Base-by-base conservation (phyloP, 2,329 filamentous ascomycete genomes). In the Exophiala bonariae region DNA sequence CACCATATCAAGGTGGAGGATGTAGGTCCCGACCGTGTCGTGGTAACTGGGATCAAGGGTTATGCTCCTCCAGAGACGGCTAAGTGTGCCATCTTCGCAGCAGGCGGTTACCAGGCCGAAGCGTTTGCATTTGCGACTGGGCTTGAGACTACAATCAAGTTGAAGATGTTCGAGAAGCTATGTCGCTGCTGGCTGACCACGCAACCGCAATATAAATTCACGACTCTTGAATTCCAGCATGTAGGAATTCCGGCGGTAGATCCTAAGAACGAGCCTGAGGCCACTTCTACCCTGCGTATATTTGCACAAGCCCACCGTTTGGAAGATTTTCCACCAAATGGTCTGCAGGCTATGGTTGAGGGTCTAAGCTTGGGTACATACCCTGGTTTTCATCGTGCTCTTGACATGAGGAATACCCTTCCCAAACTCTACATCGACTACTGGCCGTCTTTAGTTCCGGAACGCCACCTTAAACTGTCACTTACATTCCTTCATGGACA, bases 21-120 rank as follows among this genome's bases (percentile, higher is more conserved):
- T 0, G 32, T 13, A 4, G 64, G 61, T 0, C 51, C 56, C 34
- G 57, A 68, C 41, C 51, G 64, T 58, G 68, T 75, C 2, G 62
- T 63, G 1, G 50, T 77, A 43, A 47, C 49, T 16, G 71, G 72
- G 7, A 63, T 75, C 11, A 66, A 63, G 35, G 70, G 67, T 6
- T 47, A 56, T 1, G 66, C 71, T 0, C 75, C 75, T 1, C 76
- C 75, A 0, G 64, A 72, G 1, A 77, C 75, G 0, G 78, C 75
- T 1, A 78, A 78, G 52, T 64, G 73, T 3, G 73, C 73, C 16
- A 63, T 77, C 11, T 74, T 72, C 45, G 76, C 74, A 36, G 61
- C 63, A 5, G 75, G 68, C 3, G 76, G 75, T 0, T 78, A 67
- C 45, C 69, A 77, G 76, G 56, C 66, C 64, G 4, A 67, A 77